Percentiles rank a stretch among this genome's conserved stretches.
phyloP scores from a whole-genome alignment of 1,139 yeast species.

The Geotrichum macrosporum region DNA sequence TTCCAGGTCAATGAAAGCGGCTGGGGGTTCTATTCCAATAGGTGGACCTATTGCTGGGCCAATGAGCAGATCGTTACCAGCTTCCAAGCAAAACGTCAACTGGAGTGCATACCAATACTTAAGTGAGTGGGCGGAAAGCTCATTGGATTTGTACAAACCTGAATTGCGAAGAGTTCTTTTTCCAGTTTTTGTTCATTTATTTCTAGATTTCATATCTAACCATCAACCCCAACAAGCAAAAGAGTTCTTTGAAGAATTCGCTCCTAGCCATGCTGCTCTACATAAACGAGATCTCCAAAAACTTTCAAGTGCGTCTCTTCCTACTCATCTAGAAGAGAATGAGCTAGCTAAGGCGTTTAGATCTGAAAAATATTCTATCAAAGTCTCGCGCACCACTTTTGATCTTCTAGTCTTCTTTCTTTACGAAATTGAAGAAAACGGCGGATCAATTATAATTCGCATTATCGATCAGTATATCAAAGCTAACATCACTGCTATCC shows the following conservation, averaged over 20 bases:
- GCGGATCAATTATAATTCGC: slow-evolving; percentile 83
- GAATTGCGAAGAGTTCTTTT: slow-evolving; percentile 78
- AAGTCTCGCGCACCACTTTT: slow-evolving; percentile 78
- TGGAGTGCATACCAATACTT: slow-evolving; percentile 70
- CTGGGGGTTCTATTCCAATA: slow-evolving; percentile 18
- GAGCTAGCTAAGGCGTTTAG: slow-evolving; percentile 74
- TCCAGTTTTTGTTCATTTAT: slow-evolving; percentile 88
- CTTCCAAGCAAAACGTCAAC: background rate
- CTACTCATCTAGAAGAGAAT: slow-evolving; percentile 79
- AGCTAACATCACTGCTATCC: slow-evolving; percentile 49
- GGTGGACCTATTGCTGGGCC: slow-evolving; percentile 37
- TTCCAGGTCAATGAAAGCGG: slow-evolving; percentile 3
- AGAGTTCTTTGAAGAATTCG: slow-evolving; percentile 67
- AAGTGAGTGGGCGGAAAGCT: slow-evolving; percentile 85
- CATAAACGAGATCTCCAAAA: slow-evolving; percentile 76
- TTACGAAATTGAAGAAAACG: slow-evolving; percentile 88
- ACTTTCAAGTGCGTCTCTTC: slow-evolving; percentile 67
- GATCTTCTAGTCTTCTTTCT: slow-evolving; percentile 79
- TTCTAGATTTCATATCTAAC: slow-evolving; percentile 68
- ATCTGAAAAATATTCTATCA: slow-evolving; percentile 65
- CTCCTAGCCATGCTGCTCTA: slow-evolving; percentile 65
- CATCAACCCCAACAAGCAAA: slow-evolving; percentile 60
- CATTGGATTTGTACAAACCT: slow-evolving; percentile 86
- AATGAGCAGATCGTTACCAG: background rate
- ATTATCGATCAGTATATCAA: slow-evolving; percentile 82